phyloP scores from a whole-genome alignment of 352 stramenopile genomes.

The Globisporangium irregulare region DNA sequence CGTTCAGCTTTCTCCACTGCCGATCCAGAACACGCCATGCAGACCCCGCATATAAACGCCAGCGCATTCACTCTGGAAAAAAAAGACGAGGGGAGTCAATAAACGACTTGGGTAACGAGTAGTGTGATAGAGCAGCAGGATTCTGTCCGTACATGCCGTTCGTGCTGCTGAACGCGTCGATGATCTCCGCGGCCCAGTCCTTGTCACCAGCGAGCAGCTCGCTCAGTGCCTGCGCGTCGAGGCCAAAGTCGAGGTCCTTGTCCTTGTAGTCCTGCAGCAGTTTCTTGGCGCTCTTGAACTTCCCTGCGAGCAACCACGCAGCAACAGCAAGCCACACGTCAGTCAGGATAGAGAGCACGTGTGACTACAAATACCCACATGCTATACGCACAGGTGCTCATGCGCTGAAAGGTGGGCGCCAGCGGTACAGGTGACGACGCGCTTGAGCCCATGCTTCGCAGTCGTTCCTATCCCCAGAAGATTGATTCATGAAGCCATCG shows the following conservation, averaged over 20 bases:
- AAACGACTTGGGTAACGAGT: background rate
- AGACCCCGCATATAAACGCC: conserved; percentile 59
- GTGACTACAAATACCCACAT: background rate
- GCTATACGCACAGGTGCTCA: conserved; percentile 41
- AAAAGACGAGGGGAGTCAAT: background rate
- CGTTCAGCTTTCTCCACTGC: conserved; percentile 54
- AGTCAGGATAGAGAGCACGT: background rate
- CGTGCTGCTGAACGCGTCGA: conserved; percentile 50
- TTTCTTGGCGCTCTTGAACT: conserved; percentile 42
- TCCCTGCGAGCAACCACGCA: conserved; percentile 28
- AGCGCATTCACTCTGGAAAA: conserved; percentile 55
- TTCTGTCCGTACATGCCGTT: conserved; percentile 56
- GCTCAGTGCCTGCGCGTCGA: conserved; percentile 46
- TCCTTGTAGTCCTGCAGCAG: conserved; percentile 69
- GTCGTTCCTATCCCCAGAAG: background rate
- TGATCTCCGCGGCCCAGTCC: conserved; percentile 48
- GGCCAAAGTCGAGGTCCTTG: conserved; percentile 70
- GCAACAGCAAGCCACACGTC: background rate
- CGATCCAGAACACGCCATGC: conserved; percentile 37
- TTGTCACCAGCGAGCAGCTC: conserved; percentile 51
- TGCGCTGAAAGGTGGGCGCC: conserved; percentile 45
- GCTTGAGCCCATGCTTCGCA: conserved; percentile 41
- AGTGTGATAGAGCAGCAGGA: background rate
- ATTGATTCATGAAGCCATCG: background rate
- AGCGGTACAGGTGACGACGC: conserved; percentile 39